phyloP scores from a whole-genome alignment of 139 green algal species.

The Coelastrella sp. region DNA sequence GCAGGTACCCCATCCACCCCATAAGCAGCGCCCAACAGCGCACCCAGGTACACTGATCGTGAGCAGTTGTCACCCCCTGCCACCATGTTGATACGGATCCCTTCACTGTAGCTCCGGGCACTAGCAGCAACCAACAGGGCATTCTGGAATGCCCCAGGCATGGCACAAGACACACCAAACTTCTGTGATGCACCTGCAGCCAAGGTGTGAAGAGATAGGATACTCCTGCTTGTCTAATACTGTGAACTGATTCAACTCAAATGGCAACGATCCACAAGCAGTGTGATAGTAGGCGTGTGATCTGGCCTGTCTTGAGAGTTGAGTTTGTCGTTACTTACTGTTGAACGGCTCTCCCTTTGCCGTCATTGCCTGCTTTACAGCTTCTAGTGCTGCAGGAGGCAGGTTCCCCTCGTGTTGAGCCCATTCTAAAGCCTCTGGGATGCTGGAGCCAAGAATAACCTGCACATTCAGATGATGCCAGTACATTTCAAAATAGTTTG shows the following conservation, averaged over 20 bases:
- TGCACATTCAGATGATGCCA: not conserved
- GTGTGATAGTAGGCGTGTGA: not conserved
- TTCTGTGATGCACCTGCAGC: conserved; percentile 25
- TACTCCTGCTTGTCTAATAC: not conserved
- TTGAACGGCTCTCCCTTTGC: conserved; percentile 40
- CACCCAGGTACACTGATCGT: conserved; percentile 57
- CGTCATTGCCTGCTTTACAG: conserved; percentile 7
- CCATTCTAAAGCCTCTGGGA: conserved; percentile 59
- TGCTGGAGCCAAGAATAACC: conserved; percentile 41
- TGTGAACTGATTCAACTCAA: not conserved
- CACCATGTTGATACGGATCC: conserved; percentile 66
- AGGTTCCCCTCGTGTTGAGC: conserved; percentile 49
- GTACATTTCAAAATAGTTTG: not conserved
- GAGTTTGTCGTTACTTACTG: not conserved
- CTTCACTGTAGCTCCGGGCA: conserved; percentile 56
- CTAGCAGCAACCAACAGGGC: conserved; percentile 50
- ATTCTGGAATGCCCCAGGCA: conserved; percentile 59
- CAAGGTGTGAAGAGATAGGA: not conserved
- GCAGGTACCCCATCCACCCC: conserved; percentile 22
- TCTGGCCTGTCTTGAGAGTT: not conserved
- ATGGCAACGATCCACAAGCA: not conserved
- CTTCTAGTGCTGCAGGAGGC: not conserved
- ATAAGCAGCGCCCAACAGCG: conserved; percentile 57
- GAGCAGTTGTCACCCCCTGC: conserved; percentile 71
- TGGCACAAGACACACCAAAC: conserved; percentile 51